phyloP scores from a whole-genome alignment of 2,329 filamentous ascomycete species.

The Aspergillus vadensis region DNA sequence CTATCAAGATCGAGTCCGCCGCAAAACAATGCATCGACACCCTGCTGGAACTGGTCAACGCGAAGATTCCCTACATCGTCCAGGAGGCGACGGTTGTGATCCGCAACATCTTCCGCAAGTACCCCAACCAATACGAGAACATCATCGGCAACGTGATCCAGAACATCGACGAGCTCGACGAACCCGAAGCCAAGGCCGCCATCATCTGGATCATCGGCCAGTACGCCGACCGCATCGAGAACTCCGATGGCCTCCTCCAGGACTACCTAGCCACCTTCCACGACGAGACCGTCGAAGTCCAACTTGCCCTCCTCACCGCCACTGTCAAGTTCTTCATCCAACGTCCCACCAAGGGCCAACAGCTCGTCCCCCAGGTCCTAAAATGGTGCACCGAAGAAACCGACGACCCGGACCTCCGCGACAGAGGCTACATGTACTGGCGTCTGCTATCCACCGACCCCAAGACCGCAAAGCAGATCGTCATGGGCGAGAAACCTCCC shows the following conservation, averaged over 20 bases:
- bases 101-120: conserved; percentile 98
- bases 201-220: conserved; percentile 99
- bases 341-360: conserved; percentile 88
- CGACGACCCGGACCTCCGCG: conserved; percentile 95
- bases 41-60: conserved; percentile 87
- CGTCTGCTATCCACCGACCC: conserved; percentile 91
- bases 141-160: conserved; percentile 96
- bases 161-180: conserved; percentile 92
- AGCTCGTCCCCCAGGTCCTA: conserved; percentile 88
- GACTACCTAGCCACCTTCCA: conserved; percentile 93
- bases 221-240: conserved; percentile 96
- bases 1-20: conserved; percentile 97
- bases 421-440: conserved; percentile 99
- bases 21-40: conserved; percentile 89
- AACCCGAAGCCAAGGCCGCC: conserved; percentile 95
- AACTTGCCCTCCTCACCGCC: conserved; percentile 88
- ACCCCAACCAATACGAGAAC: conserved; percentile 96
- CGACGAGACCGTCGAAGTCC: conserved; percentile 93
- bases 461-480: conserved; percentile 77
- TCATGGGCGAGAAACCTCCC: conserved; percentile 96
- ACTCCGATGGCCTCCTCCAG: conserved; percentile 88
- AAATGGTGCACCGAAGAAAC: conserved; percentile 99
- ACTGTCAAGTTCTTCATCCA: conserved; percentile 99
- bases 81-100: conserved; percentile 99
- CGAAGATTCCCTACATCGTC: conserved; percentile 98